Evolutionary conservation across 352 stramenopile genomes (phyloP), one percentile per base, ranked within the genome.

Genomic region (Globisporangium uncinulatum): DNA sequence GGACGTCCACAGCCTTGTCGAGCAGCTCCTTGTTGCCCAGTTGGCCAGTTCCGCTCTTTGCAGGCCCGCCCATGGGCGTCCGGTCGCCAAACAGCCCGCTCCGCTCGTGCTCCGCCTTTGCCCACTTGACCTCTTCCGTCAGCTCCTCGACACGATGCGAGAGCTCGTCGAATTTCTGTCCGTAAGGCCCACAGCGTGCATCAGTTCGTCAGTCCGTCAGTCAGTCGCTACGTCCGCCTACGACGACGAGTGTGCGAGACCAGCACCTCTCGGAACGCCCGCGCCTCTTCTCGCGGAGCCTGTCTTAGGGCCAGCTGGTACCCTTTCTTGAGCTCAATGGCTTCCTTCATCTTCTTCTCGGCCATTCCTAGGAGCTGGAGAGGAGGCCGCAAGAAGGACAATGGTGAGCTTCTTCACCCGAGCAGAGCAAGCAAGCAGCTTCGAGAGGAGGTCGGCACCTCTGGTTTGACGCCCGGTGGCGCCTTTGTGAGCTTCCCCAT

Each of bases 401-500:
- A 20, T 51, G 32, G 32, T 17, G 20, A 36, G 39, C 32, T 51
- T 41, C 13, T 50, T 50, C 24, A 1, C 6, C 1, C 39, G 14
- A 20, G 20, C 6, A 15, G n/a, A 15, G 14, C 29, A 43, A 19
- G n/a, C 19, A 43, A 6, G 24, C 24, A 29, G 24, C 24, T 15
- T 55, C 45, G 19, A 32, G 13, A 54, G 34, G 7, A 15, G 43
- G 21, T 0, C 7, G n/a, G 43, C 54, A 89, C 76, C 73, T 95
- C 78, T 5, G 77, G 76, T 47, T 79, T 83, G 63, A 90, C 59
- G 42, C 69, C 81, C 0, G 83, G 71, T 34, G 81, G 81, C 36
- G 85, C 83, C 67, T 92, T 93, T 59, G 81, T 54, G 34, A 92
- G 69, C 65, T 92, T 92, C 59, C 76, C 69, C 85, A 93, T 92